Base-by-base conservation (phyloP, 768 basidiomycete genomes). In the Daedalea quercina region DNA sequence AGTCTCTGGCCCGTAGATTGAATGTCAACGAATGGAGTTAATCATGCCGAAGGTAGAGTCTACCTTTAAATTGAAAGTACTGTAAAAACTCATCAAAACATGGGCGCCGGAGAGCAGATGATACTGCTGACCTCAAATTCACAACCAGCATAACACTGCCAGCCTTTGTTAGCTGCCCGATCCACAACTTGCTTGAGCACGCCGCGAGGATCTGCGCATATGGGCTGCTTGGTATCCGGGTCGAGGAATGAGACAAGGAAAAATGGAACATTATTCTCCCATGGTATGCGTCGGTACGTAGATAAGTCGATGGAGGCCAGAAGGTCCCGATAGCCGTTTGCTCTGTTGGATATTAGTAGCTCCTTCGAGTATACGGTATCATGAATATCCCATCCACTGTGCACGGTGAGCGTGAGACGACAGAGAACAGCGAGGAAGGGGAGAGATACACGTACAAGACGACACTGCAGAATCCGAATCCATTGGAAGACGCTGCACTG, bases 51-150 rank as follows among this genome's bases (percentile, higher is more conserved):
- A n/a, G 28, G 19, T n/a, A 7, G 13, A 2, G 12, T 37, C 1
- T 61, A 86, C 90, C 90, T 81, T 89, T 85, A 69, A 93, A 93
- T 69, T 92, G 90, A 66, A 91, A 93, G 63, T 90, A 92, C 89
- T 92, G 53, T 9, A 15, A 45, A 31, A 41, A 11, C 23, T 3
- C n/a, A 42, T 42, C 25, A 42, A 24, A 42, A 13, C 23, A 53
- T 31, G 44, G 25, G 7, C 7, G 51, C 28, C n/a, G 20, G 11
- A 20, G 3, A 15, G 19, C 37, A 15, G 19, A 19, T 40, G 40
- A 52, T n/a, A n/a, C 34, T 13, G 67, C 77, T 49, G 63, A 88
- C 93, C 78, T 99, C 96, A 60, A 90, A 98, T 70, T 99, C 95
- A 8, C 89, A 80, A 9, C 93, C 94, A n/a, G 90, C 84, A 60